Evolutionary conservation across 129 eudicot genomes (phyloP).

Genomic region (Pseudognaphalium luteoalbum): DNA sequence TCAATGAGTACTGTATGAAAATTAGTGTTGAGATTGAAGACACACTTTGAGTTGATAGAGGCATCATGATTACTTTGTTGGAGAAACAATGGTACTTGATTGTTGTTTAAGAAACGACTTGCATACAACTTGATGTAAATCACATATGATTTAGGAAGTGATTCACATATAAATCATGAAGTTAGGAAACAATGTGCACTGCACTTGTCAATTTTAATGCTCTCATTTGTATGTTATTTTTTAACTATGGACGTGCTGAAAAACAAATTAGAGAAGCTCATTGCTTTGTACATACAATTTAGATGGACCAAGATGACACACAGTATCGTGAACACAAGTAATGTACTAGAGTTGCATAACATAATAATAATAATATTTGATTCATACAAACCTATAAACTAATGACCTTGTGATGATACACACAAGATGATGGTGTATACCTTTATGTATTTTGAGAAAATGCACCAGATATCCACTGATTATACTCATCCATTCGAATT

Average conservation of each 20-base stretch:
- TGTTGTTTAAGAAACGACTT: too few relatives aligned
- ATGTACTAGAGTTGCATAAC: background rate
- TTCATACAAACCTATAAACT: background rate
- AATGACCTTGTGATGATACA: constrained; percentile 1
- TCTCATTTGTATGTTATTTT: background rate
- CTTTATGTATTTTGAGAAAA: constrained; percentile 30
- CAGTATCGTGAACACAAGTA: background rate
- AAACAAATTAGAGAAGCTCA: background rate
- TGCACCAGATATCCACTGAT: constrained; percentile 54
- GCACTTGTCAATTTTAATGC: too few relatives aligned
- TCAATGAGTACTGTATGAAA: too few relatives aligned
- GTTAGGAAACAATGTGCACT: too few relatives aligned
- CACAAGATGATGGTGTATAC: constrained; percentile 12
- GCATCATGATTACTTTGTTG: too few relatives aligned
- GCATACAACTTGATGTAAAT: background rate
- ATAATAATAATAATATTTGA: background rate
- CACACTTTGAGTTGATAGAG: too few relatives aligned
- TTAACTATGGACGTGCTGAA: background rate
- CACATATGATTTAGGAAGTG: too few relatives aligned
- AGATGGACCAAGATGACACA: background rate
- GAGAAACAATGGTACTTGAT: too few relatives aligned
- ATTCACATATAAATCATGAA: background rate
- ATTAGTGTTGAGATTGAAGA: too few relatives aligned
- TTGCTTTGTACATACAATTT: background rate
- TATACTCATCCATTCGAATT: constrained; percentile 90